Percentiles rank a stretch among this genome's conserved stretches.
Evolutionary conservation across 2,329 filamentous ascomycete species (phyloP).

Genomic region (Aspergillus sp.): DNA sequence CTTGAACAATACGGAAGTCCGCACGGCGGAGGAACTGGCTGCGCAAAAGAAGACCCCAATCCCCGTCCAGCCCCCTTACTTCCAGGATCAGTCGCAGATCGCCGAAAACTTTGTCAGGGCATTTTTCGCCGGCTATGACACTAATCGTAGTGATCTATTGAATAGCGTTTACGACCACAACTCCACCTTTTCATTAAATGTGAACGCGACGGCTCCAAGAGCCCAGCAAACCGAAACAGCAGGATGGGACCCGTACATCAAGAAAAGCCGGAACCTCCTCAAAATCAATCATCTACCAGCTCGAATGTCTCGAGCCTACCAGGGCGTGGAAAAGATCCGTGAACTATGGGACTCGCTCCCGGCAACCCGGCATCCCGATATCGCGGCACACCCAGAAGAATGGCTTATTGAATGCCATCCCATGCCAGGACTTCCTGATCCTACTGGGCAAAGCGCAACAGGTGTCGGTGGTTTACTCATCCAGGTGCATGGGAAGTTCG

Average conservation of each 20-base stretch:
- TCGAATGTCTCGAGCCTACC: conserved; percentile 59
- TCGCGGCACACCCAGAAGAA: conserved; percentile 59
- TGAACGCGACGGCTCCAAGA: conserved; percentile 58
- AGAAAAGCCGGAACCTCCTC: conserved; percentile 68
- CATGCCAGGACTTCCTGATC: conserved; percentile 64
- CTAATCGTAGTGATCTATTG: conserved; percentile 57
- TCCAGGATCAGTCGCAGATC: conserved; percentile 66
- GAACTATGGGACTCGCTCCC: conserved; percentile 66
- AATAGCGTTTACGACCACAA: conserved; percentile 66
- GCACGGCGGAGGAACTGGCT: conserved; percentile 63
- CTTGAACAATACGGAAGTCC: conserved; percentile 67
- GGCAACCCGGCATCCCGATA: conserved; percentile 64
- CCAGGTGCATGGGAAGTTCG: conserved; percentile 75
- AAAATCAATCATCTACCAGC: conserved; percentile 58
- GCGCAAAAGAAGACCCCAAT: conserved; percentile 53
- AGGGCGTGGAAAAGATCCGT: conserved; percentile 58
- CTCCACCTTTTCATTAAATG: conserved; percentile 68
- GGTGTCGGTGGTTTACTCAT: conserved; percentile 75
- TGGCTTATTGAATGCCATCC: conserved; percentile 80
- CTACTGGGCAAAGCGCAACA: conserved; percentile 52
- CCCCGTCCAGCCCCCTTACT: conserved; percentile 59
- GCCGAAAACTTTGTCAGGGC: conserved; percentile 68
- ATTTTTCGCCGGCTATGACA: conserved; percentile 70
- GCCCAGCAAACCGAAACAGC: conserved; percentile 41
- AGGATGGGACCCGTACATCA: conserved; percentile 67